phyloP scores from a whole-genome alignment of 2,329 filamentous ascomycete genomes.

The Aureobasidium melanogenum region DNA sequence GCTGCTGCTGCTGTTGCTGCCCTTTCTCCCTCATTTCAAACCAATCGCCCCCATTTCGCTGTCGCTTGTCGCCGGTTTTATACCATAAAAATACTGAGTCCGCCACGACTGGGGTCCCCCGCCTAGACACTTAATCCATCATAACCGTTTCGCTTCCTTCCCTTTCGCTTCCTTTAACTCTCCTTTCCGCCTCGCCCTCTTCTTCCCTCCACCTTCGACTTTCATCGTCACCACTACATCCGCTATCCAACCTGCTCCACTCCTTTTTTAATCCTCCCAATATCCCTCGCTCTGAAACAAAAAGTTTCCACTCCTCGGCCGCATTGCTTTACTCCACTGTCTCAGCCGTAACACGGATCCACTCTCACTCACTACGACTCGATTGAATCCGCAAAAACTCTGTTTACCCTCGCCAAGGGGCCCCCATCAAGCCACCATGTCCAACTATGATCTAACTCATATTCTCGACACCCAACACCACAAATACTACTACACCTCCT shows the following conservation, averaged over 20 bases:
- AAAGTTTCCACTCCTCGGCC: background rate
- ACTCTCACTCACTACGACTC: background rate
- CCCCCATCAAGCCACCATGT: constrained; percentile 1
- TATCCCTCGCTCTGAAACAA: background rate
- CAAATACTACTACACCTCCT: constrained; percentile 7
- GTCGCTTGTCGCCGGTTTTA: background rate
- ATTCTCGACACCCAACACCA: background rate
- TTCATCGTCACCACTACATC: background rate
- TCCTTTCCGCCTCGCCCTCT: background rate
- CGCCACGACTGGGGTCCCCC: background rate
- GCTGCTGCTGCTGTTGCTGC: background rate
- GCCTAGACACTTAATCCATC: constrained; percentile 1
- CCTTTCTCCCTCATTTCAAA: background rate
- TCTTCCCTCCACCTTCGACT: background rate
- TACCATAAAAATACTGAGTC: background rate
- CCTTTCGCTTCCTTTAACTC: constrained; percentile 2
- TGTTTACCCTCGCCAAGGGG: constrained; percentile 8
- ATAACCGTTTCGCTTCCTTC: constrained; percentile 8
- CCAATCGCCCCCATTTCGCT: constrained; percentile 2
- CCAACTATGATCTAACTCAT: constrained; percentile 1
- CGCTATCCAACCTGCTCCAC: constrained; percentile 8
- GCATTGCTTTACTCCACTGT: constrained; percentile 7
- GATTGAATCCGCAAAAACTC: constrained; percentile 5
- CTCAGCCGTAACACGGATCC: constrained; percentile 8
- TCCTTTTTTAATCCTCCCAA: background rate